These are phyloP conservation scores for Podospora pseudopauciseta DNA, from an alignment of 495 filamentous ascomycete genomes.

Conservation along the genomic window DNA sequence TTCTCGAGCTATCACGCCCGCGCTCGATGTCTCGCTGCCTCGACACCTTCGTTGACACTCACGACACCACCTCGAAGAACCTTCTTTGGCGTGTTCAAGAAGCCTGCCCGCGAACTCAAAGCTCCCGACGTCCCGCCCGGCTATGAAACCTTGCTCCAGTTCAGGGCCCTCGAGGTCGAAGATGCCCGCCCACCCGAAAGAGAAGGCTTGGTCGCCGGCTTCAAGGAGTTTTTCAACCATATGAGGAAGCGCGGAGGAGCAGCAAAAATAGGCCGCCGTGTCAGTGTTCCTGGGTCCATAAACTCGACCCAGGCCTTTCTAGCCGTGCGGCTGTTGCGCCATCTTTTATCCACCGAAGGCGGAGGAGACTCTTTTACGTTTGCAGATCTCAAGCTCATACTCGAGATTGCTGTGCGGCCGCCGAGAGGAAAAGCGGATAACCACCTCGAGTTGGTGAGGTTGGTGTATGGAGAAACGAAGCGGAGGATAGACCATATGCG, in stretches of 20 bases:
- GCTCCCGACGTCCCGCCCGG: slow-evolving; percentile 58
- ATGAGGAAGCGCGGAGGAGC: slow-evolving; percentile 44
- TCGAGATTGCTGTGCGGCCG: slow-evolving; percentile 34
- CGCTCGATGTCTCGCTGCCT: slow-evolving; percentile 8
- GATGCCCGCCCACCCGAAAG: slow-evolving; percentile 54
- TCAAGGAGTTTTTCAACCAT: slow-evolving; percentile 58
- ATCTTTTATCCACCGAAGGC: slow-evolving; percentile 49
- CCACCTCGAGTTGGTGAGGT: slow-evolving; percentile 54
- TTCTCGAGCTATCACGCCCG: background rate
- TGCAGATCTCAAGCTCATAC: slow-evolving; percentile 43
- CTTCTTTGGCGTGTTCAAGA: slow-evolving; percentile 57
- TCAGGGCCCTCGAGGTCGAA: slow-evolving; percentile 43
- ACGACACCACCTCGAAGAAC: slow-evolving; percentile 41
- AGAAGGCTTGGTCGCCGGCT: slow-evolving; percentile 59
- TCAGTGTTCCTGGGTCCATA: slow-evolving; percentile 32
- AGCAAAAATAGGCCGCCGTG: background rate
- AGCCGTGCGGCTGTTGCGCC: slow-evolving; percentile 53
- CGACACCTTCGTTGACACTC: slow-evolving; percentile 21
- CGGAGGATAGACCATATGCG: slow-evolving; percentile 20
- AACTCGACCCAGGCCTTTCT: slow-evolving; percentile 64
- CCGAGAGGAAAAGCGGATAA: slow-evolving; percentile 36
- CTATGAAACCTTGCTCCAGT: slow-evolving; percentile 52
- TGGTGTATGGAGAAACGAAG: slow-evolving; percentile 53
- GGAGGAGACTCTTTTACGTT: slow-evolving; percentile 26
- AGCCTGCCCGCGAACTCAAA: slow-evolving; percentile 50